Evolutionary conservation across 192 early-diverging fungal species (phyloP).

Genomic region (Powellomyces hirtus): DNA sequence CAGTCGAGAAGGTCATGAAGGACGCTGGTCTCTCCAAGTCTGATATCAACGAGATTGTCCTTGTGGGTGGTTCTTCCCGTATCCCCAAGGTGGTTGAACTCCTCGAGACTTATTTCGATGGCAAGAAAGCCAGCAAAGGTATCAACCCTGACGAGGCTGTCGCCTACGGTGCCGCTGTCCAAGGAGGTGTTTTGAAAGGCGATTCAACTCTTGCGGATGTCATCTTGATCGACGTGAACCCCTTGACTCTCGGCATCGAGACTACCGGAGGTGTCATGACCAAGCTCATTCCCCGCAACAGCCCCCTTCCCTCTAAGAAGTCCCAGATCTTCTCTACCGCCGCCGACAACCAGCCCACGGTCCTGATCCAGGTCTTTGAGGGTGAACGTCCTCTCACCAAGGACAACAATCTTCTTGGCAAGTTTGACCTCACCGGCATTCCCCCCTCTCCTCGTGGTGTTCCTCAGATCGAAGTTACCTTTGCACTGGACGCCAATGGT

Average conservation of each 20-base stretch:
- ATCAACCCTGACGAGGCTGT: conserved; percentile 99
- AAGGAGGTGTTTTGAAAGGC: conserved; percentile 87
- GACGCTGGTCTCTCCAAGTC: conserved; percentile 82
- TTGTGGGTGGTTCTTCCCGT: conserved; percentile 98
- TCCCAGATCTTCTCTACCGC: conserved; percentile 98
- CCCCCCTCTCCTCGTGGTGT: conserved; percentile 93
- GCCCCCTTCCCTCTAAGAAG: conserved; percentile 94
- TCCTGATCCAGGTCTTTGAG: conserved; percentile 96
- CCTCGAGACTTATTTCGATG: conserved; percentile 91
- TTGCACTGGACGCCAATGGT: conserved; percentile 94
- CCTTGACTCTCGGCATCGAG: conserved; percentile 96
- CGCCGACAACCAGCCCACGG: conserved; percentile 94
- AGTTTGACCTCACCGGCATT: conserved; percentile 94
- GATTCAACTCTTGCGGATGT: conserved; percentile 61
- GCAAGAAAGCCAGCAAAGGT: conserved; percentile 94
- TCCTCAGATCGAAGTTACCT: conserved; percentile 97
- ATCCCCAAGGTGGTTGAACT: conserved; percentile 96
- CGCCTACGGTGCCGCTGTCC: conserved; percentile 96
- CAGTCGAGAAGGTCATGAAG: conserved; percentile 91
- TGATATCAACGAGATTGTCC: conserved; percentile 93
- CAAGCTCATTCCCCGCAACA: conserved; percentile 92
- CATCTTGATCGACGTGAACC: conserved; percentile 90
- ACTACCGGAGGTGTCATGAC: conserved; percentile 97
- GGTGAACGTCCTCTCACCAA: conserved; percentile 96
- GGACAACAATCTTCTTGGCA: conserved; percentile 96